Conservation (phyloP, 495 filamentous ascomycete genomes). For the Penicillium coprophilum region DNA sequence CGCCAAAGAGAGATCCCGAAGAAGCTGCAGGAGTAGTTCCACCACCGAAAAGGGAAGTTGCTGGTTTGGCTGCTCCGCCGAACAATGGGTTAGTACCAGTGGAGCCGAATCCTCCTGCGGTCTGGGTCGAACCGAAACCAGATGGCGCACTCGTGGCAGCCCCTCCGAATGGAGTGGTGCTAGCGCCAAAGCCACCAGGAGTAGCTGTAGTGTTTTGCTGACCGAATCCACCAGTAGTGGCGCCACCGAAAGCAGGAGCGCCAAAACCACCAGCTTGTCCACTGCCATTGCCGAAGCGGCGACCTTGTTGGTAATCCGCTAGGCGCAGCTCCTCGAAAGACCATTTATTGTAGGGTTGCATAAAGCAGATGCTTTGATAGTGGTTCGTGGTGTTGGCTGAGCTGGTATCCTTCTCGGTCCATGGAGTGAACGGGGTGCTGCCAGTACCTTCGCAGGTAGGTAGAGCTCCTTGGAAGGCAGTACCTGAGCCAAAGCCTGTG, state of each 20-base stretch:
- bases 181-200: slow-evolving; percentile 54
- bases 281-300: slow-evolving; percentile 74
- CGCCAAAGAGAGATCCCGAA: slow-evolving; percentile 12
- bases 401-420: slow-evolving; percentile 75
- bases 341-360: slow-evolving; percentile 81
- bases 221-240: slow-evolving; percentile 41
- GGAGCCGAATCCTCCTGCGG: slow-evolving; percentile 58
- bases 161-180: slow-evolving; percentile 54
- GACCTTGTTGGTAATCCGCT: slow-evolving; percentile 85
- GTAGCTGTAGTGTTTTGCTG: slow-evolving; percentile 38
- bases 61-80: slow-evolving; percentile 39
- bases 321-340: slow-evolving; percentile 88
- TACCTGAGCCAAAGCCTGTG: slow-evolving; percentile 42
- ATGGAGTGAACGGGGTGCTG: slow-evolving; percentile 67
- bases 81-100: slow-evolving; percentile 43
- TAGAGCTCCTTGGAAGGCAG: slow-evolving; percentile 47
- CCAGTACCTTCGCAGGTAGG: slow-evolving; percentile 68
- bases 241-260: slow-evolving; percentile 40
- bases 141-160: slow-evolving; percentile 45
- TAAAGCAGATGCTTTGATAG: slow-evolving; percentile 86
- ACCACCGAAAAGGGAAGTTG: slow-evolving; percentile 41
- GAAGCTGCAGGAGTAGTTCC: slow-evolving; percentile 32
- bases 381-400: slow-evolving; percentile 58
- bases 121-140: slow-evolving; percentile 49
- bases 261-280: slow-evolving; percentile 86